Conservation (phyloP, 2,329 filamentous ascomycete genomes). For the Myriangium duriaei region DNA sequence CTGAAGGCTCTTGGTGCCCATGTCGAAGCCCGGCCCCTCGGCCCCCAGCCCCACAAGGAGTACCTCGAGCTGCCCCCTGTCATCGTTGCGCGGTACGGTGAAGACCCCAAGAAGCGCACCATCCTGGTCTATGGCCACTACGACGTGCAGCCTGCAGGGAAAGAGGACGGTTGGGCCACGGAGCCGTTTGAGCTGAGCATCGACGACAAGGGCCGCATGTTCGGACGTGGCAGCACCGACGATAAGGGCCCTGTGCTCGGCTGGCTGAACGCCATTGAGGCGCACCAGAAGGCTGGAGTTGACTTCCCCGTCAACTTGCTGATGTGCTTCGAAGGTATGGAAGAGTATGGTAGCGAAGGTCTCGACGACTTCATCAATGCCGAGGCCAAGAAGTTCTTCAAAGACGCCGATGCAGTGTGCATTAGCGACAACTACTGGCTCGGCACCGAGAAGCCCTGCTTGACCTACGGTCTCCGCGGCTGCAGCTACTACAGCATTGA, state of each 20-base stretch:
- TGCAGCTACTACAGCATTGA: slow-evolving; percentile 97
- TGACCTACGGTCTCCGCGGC: slow-evolving; percentile 92
- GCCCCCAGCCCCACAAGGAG: slow-evolving; percentile 85
- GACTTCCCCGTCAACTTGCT: slow-evolving; percentile 95
- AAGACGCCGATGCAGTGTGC: slow-evolving; percentile 88
- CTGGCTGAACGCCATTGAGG: slow-evolving; percentile 96
- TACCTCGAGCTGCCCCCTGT: slow-evolving; percentile 86
- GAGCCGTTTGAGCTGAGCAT: slow-evolving; percentile 84
- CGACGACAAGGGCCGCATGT: slow-evolving; percentile 89
- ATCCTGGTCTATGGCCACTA: slow-evolving; percentile 98
- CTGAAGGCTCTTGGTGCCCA: slow-evolving; percentile 72
- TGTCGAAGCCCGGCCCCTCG: slow-evolving; percentile 75
- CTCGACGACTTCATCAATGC: slow-evolving; percentile 86
- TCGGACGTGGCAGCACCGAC: slow-evolving; percentile 86
- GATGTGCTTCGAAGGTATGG: slow-evolving; percentile 99
- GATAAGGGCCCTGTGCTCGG: slow-evolving; percentile 96
- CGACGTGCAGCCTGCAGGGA: slow-evolving; percentile 89
- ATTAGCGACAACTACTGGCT: slow-evolving; percentile 99
- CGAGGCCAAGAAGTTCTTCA: slow-evolving; percentile 90
- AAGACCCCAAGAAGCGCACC: slow-evolving; percentile 82
- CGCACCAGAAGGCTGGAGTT: slow-evolving; percentile 85
- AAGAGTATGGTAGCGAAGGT: slow-evolving; percentile 95
- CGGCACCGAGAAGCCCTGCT: slow-evolving; percentile 92
- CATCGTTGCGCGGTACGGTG: slow-evolving; percentile 82
- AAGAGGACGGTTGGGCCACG: slow-evolving; percentile 89